These are phyloP conservation scores for Camelina laxa DNA, from an alignment of 345 rosid genomes.

Conservation along the genomic window DNA sequence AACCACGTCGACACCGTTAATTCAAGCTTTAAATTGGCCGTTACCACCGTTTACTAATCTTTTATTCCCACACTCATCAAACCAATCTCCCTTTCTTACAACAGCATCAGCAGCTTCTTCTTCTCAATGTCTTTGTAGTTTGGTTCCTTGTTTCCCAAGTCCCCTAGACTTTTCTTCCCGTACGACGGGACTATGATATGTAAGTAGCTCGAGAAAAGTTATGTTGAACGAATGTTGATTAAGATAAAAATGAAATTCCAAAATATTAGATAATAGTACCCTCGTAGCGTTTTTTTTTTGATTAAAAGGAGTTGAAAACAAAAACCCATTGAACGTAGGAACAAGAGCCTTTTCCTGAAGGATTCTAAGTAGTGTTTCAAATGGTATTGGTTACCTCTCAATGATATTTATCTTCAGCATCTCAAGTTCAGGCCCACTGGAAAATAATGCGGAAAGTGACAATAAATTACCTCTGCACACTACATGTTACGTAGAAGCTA, in stretches of 20 bases:
- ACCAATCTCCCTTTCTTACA: constrained; percentile 18
- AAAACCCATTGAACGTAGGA: not conserved
- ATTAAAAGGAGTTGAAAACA: too few relatives aligned
- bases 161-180: not conserved
- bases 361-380: not conserved
- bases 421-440: not conserved
- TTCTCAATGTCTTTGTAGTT: constrained; percentile 24
- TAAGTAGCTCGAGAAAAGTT: constrained; percentile 9
- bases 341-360: not conserved
- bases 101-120: constrained; percentile 23
- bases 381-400: not conserved
- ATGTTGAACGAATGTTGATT: not conserved
- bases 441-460: not conserved
- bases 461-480: not conserved
- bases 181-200: constrained; percentile 22
- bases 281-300: not conserved
- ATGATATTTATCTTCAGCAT: not conserved
- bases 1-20: constrained; percentile 5
- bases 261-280: not conserved
- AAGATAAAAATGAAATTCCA: not conserved
- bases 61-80: constrained; percentile 14
- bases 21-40: constrained; percentile 19
- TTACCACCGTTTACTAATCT: constrained; percentile 13
- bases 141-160: constrained; percentile 30
- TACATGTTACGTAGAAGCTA: not conserved